Base-by-base conservation (phyloP, 2,329 filamentous ascomycete genomes). In the Fusarium xyrophilum region DNA sequence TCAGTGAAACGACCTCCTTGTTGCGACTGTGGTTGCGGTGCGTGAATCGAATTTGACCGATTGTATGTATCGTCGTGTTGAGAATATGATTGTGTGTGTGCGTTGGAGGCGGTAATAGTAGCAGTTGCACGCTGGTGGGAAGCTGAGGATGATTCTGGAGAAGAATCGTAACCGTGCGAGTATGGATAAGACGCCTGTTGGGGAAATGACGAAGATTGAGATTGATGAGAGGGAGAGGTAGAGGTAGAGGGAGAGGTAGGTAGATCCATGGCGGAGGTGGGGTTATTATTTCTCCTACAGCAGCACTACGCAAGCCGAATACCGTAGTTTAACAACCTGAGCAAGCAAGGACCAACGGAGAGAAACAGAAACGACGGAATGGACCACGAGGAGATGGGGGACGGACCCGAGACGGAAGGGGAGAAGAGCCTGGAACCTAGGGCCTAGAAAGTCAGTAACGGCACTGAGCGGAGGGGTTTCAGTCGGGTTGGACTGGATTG, bases 1-100 rank as follows among this genome's bases (percentile, higher is more conserved):
- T 93, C 89, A 70, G 86, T 88, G 73, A 91, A 91, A 71, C 83
- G 86, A 65, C 87, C 83, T 46, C 77, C 52, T 38, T 73, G 73
- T 33, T 67, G 68, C 47, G 71, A 69, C 32, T 64, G 69, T 32
- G 65, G 68, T 27, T 68, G 68, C 40, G 67, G 70, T 23, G 68
- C 69, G 55, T 61, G 60, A 43, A 68, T 63, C 28, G 62, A 65
- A 61, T 59, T 60, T 30, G 67, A 58, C 36, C 53, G 52, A 53
- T 67, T 54, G 30, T 68, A 60, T 32, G 63, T 56, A 47, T 71
- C 69, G 70, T 71, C 63, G 69, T 71, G 65, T 46, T 62, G 69
- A 32, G 57, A 43, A 38, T 58, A 57, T 36, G 61, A 40, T 39
- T 58, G 65, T 44, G 57, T 36, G 21, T 60, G 57, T 54, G 64